These are phyloP conservation scores for Tagetes patula DNA, from an alignment of 129 eudicot genomes.

Conservation along the genomic window DNA sequence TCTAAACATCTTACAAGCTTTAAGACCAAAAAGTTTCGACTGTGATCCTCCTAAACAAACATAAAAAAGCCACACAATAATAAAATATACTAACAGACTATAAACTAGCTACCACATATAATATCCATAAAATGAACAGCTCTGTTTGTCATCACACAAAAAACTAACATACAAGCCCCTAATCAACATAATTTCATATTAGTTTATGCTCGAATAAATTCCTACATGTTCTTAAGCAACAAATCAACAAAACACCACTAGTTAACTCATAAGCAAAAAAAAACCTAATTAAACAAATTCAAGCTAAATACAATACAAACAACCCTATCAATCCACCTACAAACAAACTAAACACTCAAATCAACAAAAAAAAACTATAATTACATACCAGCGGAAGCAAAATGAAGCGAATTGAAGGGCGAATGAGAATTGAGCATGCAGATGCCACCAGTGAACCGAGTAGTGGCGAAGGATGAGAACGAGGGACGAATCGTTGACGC, in stretches of 20 bases:
- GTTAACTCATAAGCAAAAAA: not conserved
- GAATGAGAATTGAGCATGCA: conserved; percentile 30
- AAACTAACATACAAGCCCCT: not conserved
- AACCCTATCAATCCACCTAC: conserved; percentile 3
- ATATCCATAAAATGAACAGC: not conserved
- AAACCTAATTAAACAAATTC: conserved; percentile 19
- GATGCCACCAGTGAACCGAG: conserved; percentile 33
- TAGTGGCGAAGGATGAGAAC: conserved; percentile 39
- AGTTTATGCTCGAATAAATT: not conserved
- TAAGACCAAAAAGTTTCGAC: conserved; percentile 52
- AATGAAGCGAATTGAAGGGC: conserved; percentile 41
- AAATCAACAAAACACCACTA: not conserved
- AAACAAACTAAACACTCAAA: not conserved
- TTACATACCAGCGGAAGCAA: conserved; percentile 46
- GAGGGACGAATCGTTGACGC: conserved; percentile 76
- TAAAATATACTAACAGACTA: not conserved
- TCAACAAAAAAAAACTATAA: not conserved
- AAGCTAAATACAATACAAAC: conserved; percentile 5
- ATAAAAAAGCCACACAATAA: conserved; percentile 20
- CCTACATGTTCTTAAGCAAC: conserved; percentile 5
- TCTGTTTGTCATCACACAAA: not conserved
- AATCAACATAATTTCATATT: not conserved
- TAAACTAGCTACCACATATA: not conserved
- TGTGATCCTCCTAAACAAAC: conserved; percentile 53
- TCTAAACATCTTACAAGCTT: conserved; percentile 48